A percentile compares a stretch with the other conserved stretches of the same genome.
These are phyloP conservation scores for Boletus sp. DNA, from an alignment of 768 basidiomycete genomes.

Conservation along the genomic window DNA sequence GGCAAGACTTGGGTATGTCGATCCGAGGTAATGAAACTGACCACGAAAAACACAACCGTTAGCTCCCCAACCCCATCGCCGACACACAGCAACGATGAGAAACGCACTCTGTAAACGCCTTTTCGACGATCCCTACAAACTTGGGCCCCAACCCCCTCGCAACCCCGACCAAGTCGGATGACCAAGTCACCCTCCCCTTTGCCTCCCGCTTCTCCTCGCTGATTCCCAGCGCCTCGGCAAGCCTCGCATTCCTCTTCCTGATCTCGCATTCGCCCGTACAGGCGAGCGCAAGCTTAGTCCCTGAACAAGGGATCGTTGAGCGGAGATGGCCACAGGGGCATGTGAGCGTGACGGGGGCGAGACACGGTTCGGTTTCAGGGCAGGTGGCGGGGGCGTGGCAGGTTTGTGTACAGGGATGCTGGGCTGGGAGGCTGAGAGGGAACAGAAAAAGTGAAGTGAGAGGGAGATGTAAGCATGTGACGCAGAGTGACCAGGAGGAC, in stretches of 20 bases:
- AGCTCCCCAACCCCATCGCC: not conserved
- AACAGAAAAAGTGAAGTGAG: not conserved
- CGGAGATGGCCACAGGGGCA: conserved; percentile 86
- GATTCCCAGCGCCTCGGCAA: conserved; percentile 94
- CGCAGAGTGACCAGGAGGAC: not conserved
- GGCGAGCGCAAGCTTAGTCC: conserved; percentile 45
- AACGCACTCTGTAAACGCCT: conserved; percentile 76
- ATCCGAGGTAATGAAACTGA: conserved; percentile 66
- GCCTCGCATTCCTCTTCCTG: conserved; percentile 80
- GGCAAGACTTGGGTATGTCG: conserved; percentile 73
- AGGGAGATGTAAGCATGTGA: not conserved
- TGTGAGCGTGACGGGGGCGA: conserved; percentile 57
- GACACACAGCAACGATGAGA: not conserved
- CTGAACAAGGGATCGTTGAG: conserved; percentile 70
- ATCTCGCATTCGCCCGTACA: conserved; percentile 84
- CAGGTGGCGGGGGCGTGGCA: conserved; percentile 93
- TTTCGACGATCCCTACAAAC: conserved; percentile 76
- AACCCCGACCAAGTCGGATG: conserved; percentile 60
- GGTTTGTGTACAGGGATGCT: conserved; percentile 71
- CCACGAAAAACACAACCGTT: not conserved
- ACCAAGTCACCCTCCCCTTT: conserved; percentile 49
- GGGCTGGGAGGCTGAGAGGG: conserved; percentile 52
- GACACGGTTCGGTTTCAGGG: conserved; percentile 77
- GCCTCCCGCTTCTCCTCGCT: conserved; percentile 46
- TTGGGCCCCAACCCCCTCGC: conserved; percentile 48